Evolutionary conservation across 2,329 filamentous ascomycete genomes (phyloP).

Genomic region (Davidsoniella eucalypti): DNA sequence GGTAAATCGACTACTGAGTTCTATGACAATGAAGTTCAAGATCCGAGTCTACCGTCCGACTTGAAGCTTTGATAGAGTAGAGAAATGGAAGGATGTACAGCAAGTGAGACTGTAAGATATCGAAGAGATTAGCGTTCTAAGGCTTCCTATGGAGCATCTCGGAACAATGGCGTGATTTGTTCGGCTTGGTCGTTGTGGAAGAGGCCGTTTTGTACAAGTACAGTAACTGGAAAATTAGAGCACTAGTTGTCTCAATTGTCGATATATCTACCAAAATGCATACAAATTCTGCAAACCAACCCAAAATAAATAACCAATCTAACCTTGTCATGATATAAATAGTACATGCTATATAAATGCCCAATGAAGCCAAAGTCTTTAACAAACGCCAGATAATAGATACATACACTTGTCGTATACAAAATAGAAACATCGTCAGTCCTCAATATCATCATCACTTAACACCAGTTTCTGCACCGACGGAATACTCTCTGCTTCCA

Average conservation of each 20-base stretch:
- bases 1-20: conserved; percentile 20
- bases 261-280: conserved; percentile 1
- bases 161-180: neutral
- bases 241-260: neutral
- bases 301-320: no score
- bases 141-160: neutral
- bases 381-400: neutral
- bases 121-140: neutral
- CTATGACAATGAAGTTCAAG: neutral
- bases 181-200: neutral
- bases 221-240: no score
- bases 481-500: conserved; percentile 25
- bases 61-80: neutral
- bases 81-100: neutral
- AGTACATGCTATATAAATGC: no score
- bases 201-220: conserved; percentile 2
- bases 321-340: no score
- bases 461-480: conserved; percentile 49
- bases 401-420: neutral
- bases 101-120: neutral
- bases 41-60: neutral
- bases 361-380: neutral
- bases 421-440: conserved; percentile 21
- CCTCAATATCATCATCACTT: conserved; percentile 75
- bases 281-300: no score